Conservation (phyloP, 441 rosid species). For the Mallotus repandus region DNA sequence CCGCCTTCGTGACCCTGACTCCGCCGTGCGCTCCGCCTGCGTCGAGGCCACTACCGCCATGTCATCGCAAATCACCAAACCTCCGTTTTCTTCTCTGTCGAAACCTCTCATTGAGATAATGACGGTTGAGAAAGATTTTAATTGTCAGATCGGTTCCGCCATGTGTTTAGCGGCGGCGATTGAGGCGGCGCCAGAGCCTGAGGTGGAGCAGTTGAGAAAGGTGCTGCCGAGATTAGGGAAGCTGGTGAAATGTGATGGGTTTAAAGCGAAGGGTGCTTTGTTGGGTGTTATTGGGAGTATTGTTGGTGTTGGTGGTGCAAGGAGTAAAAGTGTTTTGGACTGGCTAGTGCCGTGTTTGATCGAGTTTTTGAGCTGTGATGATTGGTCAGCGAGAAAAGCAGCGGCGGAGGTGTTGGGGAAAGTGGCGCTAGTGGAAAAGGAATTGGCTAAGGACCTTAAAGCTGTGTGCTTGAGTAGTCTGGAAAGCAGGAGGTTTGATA, state of each 20-base stretch:
- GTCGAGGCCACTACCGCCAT: conserved; percentile 65
- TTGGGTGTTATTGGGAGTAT: conserved; percentile 69
- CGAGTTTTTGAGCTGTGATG: conserved; percentile 67
- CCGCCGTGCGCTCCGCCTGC: conserved; percentile 86
- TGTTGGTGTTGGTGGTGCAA: conserved; percentile 65
- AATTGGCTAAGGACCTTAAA: conserved; percentile 55
- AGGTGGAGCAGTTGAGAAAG: conserved; percentile 61
- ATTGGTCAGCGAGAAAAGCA: conserved; percentile 86
- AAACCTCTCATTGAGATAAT: conserved; percentile 69
- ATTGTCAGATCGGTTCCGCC: conserved; percentile 84
- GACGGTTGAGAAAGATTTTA: conserved; percentile 62
- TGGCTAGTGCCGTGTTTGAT: conserved; percentile 72
- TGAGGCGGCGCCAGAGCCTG: conserved; percentile 81
- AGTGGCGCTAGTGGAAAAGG: conserved; percentile 58
- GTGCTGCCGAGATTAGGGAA: conserved; percentile 74
- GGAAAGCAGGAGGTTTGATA: conserved; percentile 78
- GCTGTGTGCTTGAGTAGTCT: conserved; percentile 49
- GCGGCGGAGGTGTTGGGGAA: conserved; percentile 82
- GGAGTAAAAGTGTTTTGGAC: conserved; percentile 58
- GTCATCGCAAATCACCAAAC: conserved; percentile 56
- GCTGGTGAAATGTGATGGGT: conserved; percentile 62
- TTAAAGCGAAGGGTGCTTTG: conserved; percentile 68
- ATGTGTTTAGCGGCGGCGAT: conserved; percentile 78
- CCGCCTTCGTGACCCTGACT: conserved; percentile 84
- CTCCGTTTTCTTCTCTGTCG: conserved; percentile 61